Conservation (phyloP, 441 rosid species). For the Capsella rubella region DNA sequence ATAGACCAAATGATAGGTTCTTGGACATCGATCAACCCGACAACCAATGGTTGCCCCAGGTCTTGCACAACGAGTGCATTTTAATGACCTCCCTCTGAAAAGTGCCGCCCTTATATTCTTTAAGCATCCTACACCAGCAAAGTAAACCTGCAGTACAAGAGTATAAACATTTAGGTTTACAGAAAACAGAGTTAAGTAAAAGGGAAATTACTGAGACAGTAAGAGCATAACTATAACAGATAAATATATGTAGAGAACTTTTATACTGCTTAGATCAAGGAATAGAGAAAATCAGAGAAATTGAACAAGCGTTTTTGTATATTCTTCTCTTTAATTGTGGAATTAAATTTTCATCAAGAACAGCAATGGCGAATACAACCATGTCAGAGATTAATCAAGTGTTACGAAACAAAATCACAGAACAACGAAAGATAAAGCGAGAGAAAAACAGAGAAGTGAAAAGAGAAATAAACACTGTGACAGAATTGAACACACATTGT, state of each 20-base stretch:
- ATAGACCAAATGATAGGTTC: constrained; percentile 97
- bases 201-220: constrained; percentile 26
- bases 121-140: constrained; percentile 97
- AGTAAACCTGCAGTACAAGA: constrained; percentile 77
- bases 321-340: constrained; percentile 14
- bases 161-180: constrained; percentile 34
- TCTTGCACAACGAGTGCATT: constrained; percentile 97
- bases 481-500: constrained; percentile 4
- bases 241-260: constrained; percentile 6
- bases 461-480: constrained; percentile 30
- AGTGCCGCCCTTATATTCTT: constrained; percentile 97
- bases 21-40: constrained; percentile 98
- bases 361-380: constrained; percentile 20
- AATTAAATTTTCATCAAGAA: constrained; percentile 6
- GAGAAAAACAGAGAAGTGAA: constrained; percentile 27
- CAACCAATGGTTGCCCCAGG: constrained; percentile 99
- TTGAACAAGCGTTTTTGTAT: constrained; percentile 8
- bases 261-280: constrained; percentile 16
- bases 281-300: constrained; percentile 19
- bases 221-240: neutral
- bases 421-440: neutral
- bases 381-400: constrained; percentile 20
- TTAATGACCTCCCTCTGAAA: constrained; percentile 89
- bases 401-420: constrained; percentile 19
- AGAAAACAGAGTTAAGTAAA: constrained; percentile 20